Conservation (phyloP, 495 filamentous ascomycete genomes). For the Penicillium tannophilum region DNA sequence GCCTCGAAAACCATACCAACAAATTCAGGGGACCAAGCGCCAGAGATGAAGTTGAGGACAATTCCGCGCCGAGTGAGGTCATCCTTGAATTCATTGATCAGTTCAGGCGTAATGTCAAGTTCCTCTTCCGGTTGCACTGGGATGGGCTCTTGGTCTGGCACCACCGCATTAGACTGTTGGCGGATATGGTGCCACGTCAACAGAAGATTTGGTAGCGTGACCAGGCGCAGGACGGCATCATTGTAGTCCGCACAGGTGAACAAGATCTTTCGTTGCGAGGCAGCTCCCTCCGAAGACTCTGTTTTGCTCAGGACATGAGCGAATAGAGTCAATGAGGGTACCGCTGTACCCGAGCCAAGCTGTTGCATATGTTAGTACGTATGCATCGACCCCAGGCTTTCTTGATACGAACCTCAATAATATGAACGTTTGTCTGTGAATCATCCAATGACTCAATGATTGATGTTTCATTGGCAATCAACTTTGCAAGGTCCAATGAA, state of each 20-base stretch:
- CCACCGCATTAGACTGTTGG: conserved; percentile 21
- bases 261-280: conserved; percentile 41
- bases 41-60: conserved; percentile 73
- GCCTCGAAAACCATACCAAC: conserved; percentile 53
- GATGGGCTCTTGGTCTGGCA: conserved; percentile 12
- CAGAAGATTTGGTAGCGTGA: conserved; percentile 86
- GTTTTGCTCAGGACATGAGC: conserved; percentile 60
- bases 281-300: conserved; percentile 19
- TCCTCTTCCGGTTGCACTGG: conserved; percentile 57
- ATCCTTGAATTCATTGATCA: conserved; percentile 62
- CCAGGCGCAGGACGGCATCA: conserved; percentile 75
- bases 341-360: conserved; percentile 89
- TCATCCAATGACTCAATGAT: conserved; percentile 17
- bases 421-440: conserved; percentile 49
- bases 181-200: conserved; percentile 66
- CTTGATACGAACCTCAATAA: conserved; percentile 69
- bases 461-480: conserved; percentile 34
- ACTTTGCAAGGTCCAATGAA: conserved; percentile 79
- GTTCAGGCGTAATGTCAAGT: conserved; percentile 67
- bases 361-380: conserved; percentile 30
- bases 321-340: conserved; percentile 80
- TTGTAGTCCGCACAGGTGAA: conserved; percentile 92
- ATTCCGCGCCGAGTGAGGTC: conserved; percentile 60
- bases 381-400: not conserved
- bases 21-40: conserved; percentile 77